phyloP scores from a whole-genome alignment of 1,284 basidiomycete genomes.

The Cryptococcus depauperatus region DNA sequence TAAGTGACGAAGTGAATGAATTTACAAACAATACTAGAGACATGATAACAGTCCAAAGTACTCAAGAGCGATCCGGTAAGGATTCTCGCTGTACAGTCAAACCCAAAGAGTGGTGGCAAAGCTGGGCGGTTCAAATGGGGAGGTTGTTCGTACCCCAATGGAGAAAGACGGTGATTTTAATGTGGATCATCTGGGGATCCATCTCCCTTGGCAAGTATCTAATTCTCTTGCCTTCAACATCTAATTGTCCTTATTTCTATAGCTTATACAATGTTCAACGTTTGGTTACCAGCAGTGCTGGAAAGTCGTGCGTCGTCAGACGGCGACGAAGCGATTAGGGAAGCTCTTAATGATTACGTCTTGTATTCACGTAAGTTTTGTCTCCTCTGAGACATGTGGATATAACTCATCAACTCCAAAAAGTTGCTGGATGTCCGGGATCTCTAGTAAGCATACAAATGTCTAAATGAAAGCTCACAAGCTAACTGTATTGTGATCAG shows the following conservation, averaged over 20 bases:
- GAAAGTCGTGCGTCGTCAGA: constrained; percentile 45
- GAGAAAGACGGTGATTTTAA: constrained; percentile 69
- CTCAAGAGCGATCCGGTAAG: too few relatives aligned
- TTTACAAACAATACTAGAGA: too few relatives aligned
- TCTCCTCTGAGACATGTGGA: background rate
- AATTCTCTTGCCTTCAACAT: background rate
- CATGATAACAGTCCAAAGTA: too few relatives aligned
- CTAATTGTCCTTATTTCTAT: constrained; percentile 11
- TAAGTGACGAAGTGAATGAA: constrained; percentile 30
- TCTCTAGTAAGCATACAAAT: constrained; percentile 56
- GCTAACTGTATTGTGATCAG: constrained; percentile 44
- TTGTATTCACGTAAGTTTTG: constrained; percentile 47
- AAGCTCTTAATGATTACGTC: constrained; percentile 66
- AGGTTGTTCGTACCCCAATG: constrained; percentile 76
- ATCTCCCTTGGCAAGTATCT: constrained; percentile 64
- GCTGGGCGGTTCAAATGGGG: constrained; percentile 61
- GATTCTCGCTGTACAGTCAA: constrained; percentile 8
- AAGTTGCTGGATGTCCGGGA: constrained; percentile 76
- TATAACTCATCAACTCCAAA: constrained; percentile 53
- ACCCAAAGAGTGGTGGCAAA: constrained; percentile 17
- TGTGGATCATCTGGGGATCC: constrained; percentile 74
- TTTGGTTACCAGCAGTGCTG: constrained; percentile 83
- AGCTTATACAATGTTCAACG: constrained; percentile 96
- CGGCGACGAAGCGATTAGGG: constrained; percentile 53
- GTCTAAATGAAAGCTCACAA: background rate